These are phyloP conservation scores for Kluyveromyces sp. DNA, from an alignment of 1,139 yeast genomes.

Conservation along the genomic window DNA sequence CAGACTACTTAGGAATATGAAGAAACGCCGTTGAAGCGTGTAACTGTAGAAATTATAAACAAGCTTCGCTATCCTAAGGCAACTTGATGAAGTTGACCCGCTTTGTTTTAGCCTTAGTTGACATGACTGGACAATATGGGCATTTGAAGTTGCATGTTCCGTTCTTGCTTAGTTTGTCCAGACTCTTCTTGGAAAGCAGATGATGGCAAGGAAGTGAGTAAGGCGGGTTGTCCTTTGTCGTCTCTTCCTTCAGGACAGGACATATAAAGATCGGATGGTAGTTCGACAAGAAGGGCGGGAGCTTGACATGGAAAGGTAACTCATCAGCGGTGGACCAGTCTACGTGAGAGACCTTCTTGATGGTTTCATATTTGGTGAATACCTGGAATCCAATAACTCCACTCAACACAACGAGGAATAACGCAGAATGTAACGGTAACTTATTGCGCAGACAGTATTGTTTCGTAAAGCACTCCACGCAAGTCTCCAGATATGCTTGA, in stretches of 20 bases:
- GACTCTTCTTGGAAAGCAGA: conserved; percentile 47
- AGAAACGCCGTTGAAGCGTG: not conserved
- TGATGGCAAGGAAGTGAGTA: conserved; percentile 61
- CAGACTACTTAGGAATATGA: conserved; percentile 66
- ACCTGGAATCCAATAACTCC: conserved; percentile 69
- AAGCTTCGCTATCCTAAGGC: conserved; percentile 10
- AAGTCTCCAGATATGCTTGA: conserved; percentile 19
- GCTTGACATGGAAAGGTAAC: conserved; percentile 51
- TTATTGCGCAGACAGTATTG: conserved; percentile 62
- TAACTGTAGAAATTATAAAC: not conserved
- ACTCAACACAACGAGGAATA: conserved; percentile 59
- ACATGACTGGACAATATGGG: conserved; percentile 55
- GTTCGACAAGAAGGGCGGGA: conserved; percentile 43
- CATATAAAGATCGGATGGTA: conserved; percentile 87
- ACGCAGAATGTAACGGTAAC: conserved; percentile 63
- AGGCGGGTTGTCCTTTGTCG: conserved; percentile 54
- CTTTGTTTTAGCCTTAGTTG: conserved; percentile 26
- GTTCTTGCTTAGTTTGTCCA: conserved; percentile 37
- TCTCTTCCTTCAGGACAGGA: conserved; percentile 84
- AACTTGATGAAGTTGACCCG: conserved; percentile 28
- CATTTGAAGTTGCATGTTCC: conserved; percentile 47
- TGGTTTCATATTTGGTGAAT: conserved; percentile 54
- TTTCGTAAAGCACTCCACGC: conserved; percentile 45
- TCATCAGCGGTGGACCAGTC: conserved; percentile 54
- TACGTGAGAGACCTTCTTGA: conserved; percentile 38